Conservation (phyloP, 495 filamentous ascomycete genomes). For the Trichoderma gamsii region DNA sequence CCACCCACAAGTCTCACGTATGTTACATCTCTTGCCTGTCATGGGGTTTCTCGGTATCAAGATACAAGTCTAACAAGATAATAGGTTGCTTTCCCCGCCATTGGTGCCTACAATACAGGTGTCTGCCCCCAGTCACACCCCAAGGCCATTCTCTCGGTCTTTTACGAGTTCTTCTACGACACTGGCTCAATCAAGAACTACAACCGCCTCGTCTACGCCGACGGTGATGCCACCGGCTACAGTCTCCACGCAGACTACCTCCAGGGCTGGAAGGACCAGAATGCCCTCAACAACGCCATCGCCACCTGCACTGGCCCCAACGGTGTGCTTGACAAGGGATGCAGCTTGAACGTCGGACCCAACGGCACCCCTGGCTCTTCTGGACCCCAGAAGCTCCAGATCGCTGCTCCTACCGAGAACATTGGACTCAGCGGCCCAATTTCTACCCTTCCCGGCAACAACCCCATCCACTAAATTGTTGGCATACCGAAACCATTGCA, state of each 20-base stretch:
- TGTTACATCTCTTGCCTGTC: constrained; percentile 34
- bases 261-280: constrained; percentile 58
- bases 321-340: neutral
- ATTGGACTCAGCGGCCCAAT: constrained; percentile 35
- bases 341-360: constrained; percentile 36
- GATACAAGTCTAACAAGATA: neutral
- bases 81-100: constrained; percentile 22
- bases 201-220: constrained; percentile 59
- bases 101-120: constrained; percentile 45
- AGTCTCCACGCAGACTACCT: constrained; percentile 65
- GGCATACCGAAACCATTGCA: neutral
- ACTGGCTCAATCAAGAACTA: constrained; percentile 47
- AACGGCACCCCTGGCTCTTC: constrained; percentile 40
- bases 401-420: constrained; percentile 31
- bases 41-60: constrained; percentile 29
- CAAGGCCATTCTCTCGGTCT: constrained; percentile 50
- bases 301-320: constrained; percentile 41
- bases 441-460: constrained; percentile 54
- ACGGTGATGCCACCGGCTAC: constrained; percentile 52
- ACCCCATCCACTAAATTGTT: constrained; percentile 28
- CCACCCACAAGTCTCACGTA: constrained; percentile 42
- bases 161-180: constrained; percentile 64
- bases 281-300: constrained; percentile 54
- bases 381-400: constrained; percentile 33
- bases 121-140: constrained; percentile 58